Evolutionary conservation across 2,329 filamentous ascomycete genomes (phyloP).

Genomic region (Geoglossum cookeanum): DNA sequence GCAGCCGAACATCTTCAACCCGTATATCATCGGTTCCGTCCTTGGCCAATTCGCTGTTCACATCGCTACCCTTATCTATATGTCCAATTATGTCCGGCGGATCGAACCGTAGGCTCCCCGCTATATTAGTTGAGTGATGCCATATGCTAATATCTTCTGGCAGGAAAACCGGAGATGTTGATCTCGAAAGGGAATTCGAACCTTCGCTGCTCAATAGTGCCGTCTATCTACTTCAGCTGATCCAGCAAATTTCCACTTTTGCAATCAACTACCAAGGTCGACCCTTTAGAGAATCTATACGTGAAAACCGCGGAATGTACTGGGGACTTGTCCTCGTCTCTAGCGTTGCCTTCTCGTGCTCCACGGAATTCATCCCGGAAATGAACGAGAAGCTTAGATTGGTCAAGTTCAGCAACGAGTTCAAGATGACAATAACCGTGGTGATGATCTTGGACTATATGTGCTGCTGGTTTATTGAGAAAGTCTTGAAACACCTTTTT

Average conservation of each 20-base stretch:
- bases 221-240: conserved; percentile 90
- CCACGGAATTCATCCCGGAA: conserved; percentile 86
- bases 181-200: conserved; percentile 85
- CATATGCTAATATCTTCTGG: background rate
- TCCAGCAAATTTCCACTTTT: conserved; percentile 97
- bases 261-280: conserved; percentile 98
- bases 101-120: conserved; percentile 56
- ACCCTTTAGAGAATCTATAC: conserved; percentile 88
- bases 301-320: conserved; percentile 96
- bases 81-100: conserved; percentile 70
- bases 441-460: conserved; percentile 79
- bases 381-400: conserved; percentile 86
- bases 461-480: conserved; percentile 75
- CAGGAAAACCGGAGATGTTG: conserved; percentile 43
- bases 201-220: conserved; percentile 91
- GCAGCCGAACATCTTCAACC: conserved; percentile 97
- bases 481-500: conserved; percentile 65
- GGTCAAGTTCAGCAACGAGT: conserved; percentile 73
- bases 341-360: conserved; percentile 79
- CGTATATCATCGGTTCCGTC: conserved; percentile 95
- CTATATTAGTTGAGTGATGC: conserved; percentile 26
- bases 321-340: conserved; percentile 85
- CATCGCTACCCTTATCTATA: conserved; percentile 83
- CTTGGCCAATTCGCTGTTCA: conserved; percentile 94
- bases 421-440: conserved; percentile 68